phyloP scores from a whole-genome alignment of 2,329 filamentous ascomycete species.

The Aspergillus intermedius region DNA sequence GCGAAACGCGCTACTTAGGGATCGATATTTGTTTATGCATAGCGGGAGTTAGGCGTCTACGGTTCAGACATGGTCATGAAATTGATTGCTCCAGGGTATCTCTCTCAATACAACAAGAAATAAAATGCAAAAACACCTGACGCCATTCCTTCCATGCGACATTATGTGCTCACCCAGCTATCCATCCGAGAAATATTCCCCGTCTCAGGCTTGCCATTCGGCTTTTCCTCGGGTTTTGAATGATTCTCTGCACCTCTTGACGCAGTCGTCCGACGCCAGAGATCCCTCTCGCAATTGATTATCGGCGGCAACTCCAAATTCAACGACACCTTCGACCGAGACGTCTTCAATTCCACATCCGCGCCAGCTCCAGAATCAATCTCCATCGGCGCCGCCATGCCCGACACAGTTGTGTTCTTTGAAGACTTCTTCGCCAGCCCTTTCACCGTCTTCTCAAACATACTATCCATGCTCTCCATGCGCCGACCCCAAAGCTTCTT shows the following conservation, averaged over 20 bases:
- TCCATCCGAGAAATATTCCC: conserved; percentile 18
- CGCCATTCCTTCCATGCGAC: conserved; percentile 7
- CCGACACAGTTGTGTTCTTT: conserved; percentile 20
- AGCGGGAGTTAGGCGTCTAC: neutral
- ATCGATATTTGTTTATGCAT: neutral
- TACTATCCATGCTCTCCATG: conserved; percentile 39
- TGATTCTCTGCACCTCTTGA: conserved; percentile 5
- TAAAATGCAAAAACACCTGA: conserved; percentile 13
- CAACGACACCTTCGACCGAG: conserved; percentile 20
- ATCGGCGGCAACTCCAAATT: conserved; percentile 42
- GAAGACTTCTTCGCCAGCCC: conserved; percentile 40
- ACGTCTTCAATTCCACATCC: conserved; percentile 21
- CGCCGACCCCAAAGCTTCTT: conserved; percentile 35
- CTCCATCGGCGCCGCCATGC: conserved; percentile 24
- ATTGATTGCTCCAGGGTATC: conserved; percentile 26
- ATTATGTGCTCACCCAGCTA: conserved; percentile 17
- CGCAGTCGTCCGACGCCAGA: conserved; percentile 47
- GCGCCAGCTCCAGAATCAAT: conserved; percentile 20
- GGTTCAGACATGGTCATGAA: conserved; percentile 7
- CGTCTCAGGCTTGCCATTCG: conserved; percentile 16
- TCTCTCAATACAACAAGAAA: conserved; percentile 19
- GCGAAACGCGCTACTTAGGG: conserved; percentile 6
- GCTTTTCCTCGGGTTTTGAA: conserved; percentile 27
- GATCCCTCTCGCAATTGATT: conserved; percentile 56
- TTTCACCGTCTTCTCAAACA: conserved; percentile 53